phyloP scores from a whole-genome alignment of 495 filamentous ascomycete genomes.

The Xylaria flabelliformis region DNA sequence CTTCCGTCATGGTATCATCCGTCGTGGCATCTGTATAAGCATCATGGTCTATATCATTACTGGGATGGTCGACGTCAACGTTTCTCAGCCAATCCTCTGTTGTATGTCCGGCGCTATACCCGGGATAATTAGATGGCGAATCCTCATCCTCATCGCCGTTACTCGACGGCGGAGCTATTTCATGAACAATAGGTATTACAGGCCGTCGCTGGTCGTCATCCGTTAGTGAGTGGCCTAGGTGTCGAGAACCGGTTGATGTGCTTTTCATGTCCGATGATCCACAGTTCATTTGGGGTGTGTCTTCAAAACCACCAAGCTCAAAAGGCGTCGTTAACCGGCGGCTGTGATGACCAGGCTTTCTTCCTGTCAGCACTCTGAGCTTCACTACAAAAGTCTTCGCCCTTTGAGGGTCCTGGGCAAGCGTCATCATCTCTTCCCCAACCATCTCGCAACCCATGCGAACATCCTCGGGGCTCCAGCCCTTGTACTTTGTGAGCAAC shows the following conservation, averaged over 20 bases:
- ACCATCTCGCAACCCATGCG: slow-evolving; percentile 62
- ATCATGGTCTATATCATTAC: slow-evolving; percentile 17
- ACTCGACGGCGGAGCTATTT: background rate
- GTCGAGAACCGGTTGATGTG: slow-evolving; percentile 1
- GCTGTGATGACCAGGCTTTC: slow-evolving; percentile 54
- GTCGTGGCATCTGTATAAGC: slow-evolving; percentile 19
- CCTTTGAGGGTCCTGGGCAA: slow-evolving; percentile 50
- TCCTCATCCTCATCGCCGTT: background rate
- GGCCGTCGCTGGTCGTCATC: slow-evolving; percentile 10
- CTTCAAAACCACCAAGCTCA: slow-evolving; percentile 36
- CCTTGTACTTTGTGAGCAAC: slow-evolving; percentile 63
- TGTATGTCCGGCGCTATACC: slow-evolving; percentile 4
- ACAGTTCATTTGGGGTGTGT: background rate
- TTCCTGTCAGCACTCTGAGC: slow-evolving; percentile 61
- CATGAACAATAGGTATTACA: background rate
- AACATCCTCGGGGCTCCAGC: slow-evolving; percentile 63
- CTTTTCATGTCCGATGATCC: background rate
- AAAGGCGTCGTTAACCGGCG: slow-evolving; percentile 34
- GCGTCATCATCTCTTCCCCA: slow-evolving; percentile 56
- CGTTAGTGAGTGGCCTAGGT: background rate
- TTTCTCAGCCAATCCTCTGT: slow-evolving; percentile 29
- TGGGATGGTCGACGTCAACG: slow-evolving; percentile 17
- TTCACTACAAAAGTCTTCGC: slow-evolving; percentile 51
- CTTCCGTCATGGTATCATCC: slow-evolving; percentile 22
- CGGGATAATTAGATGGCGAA: background rate